Percentiles rank a stretch among this genome's conserved stretches.
Evolutionary conservation across 768 basidiomycete species (phyloP).

Genomic region (Crepidotus variabilis): DNA sequence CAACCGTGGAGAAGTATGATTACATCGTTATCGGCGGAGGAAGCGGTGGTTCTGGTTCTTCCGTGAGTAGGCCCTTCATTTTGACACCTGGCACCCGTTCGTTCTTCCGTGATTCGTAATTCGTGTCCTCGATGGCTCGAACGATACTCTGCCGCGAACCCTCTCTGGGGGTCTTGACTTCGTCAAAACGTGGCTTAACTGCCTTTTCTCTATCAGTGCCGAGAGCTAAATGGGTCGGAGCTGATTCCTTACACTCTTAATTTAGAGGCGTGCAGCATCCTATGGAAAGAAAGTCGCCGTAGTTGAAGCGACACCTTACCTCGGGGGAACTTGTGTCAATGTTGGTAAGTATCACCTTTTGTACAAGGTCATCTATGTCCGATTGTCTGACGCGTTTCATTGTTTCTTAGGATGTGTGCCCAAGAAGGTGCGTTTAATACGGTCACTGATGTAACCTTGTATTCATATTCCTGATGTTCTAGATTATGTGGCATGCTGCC

Average conservation of each 20-base stretch:
- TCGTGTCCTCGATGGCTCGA: too few relatives aligned
- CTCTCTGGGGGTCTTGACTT: not conserved
- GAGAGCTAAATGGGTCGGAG: not conserved
- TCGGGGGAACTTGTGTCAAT: constrained; percentile 98
- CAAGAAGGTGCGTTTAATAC: constrained; percentile 65
- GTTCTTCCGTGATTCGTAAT: not conserved
- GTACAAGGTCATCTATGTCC: not conserved
- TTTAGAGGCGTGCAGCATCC: constrained; percentile 81
- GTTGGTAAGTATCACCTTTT: constrained; percentile 61
- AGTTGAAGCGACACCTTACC: constrained; percentile 66
- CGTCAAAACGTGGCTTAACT: not conserved
- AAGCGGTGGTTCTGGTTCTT: constrained; percentile 86
- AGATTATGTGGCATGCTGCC: constrained; percentile 99
- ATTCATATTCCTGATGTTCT: not conserved
- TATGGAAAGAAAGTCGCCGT: constrained; percentile 94
- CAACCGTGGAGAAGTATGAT: constrained; percentile 69
- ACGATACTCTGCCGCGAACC: too few relatives aligned
- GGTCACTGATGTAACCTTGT: not conserved
- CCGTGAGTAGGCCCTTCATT: constrained; percentile 45
- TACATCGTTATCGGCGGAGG: constrained; percentile 91
- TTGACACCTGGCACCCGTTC: not conserved
- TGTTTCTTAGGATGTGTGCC: constrained; percentile 79
- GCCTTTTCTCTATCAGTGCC: not conserved
- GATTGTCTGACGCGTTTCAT: not conserved
- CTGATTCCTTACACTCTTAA: not conserved